Evolutionary conservation across 2,329 filamentous ascomycete genomes (phyloP).

Genomic region (Aureobasidium pullulans): DNA sequence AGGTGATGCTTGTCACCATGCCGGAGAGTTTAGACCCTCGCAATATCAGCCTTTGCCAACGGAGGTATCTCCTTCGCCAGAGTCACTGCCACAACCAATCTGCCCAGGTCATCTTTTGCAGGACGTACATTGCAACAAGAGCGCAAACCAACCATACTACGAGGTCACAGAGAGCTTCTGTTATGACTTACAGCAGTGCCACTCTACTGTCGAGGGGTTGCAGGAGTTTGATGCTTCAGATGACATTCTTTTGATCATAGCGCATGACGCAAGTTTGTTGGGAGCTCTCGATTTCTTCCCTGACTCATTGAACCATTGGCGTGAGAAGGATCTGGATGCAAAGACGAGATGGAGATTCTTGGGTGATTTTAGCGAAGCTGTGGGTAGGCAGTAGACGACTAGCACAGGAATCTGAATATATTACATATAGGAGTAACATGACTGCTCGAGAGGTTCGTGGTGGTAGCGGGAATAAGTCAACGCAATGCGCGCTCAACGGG

Average conservation of each 20-base stretch:
- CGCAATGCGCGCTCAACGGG: background rate
- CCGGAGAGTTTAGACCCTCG: slow-evolving; percentile 40
- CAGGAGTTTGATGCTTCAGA: slow-evolving; percentile 40
- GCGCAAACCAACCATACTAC: slow-evolving; percentile 30
- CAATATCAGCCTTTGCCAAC: slow-evolving; percentile 33
- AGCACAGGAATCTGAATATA: background rate
- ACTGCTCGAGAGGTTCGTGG: background rate
- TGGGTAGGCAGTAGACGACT: slow-evolving; percentile 20
- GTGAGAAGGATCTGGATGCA: slow-evolving; percentile 38
- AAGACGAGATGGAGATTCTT: slow-evolving; percentile 45
- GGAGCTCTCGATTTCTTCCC: slow-evolving; percentile 45
- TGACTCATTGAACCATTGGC: slow-evolving; percentile 40
- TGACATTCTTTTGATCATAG: slow-evolving; percentile 39
- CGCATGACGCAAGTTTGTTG: slow-evolving; percentile 41
- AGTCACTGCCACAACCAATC: slow-evolving; percentile 17
- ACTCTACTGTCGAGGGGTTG: slow-evolving; percentile 38
- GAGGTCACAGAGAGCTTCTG: slow-evolving; percentile 26
- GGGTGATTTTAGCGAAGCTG: slow-evolving; percentile 40
- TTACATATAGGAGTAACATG: background rate
- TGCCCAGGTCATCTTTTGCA: slow-evolving; percentile 39
- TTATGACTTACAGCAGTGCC: slow-evolving; percentile 27
- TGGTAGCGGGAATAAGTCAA: background rate
- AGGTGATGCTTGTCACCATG: slow-evolving; percentile 42
- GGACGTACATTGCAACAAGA: slow-evolving; percentile 30
- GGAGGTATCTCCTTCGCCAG: slow-evolving; percentile 29